These are phyloP conservation scores for Pseudogymnoascus sp. DNA, from an alignment of 2,329 filamentous ascomycete genomes.

Conservation along the genomic window DNA sequence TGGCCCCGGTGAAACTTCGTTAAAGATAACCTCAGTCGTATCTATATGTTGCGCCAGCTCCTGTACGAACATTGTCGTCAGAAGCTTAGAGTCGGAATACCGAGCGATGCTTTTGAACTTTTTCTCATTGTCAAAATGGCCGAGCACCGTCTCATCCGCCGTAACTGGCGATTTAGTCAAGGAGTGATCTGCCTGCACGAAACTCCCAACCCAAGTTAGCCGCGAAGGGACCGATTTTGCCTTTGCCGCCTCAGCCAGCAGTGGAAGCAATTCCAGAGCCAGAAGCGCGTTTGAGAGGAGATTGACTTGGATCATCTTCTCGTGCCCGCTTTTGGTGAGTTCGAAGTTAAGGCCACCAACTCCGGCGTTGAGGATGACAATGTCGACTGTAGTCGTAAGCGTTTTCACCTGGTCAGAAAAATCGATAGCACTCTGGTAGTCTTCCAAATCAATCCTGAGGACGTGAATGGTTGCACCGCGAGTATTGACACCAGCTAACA, in stretches of 20 bases:
- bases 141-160: not conserved
- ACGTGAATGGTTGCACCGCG: too few species aligned
- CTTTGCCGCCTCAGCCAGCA: not conserved
- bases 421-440: too few species aligned
- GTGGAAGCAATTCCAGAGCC: not conserved
- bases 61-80: conserved; percentile 15
- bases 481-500: too few species aligned
- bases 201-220: not conserved
- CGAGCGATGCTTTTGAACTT: conserved; percentile 10
- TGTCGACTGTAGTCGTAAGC: too few species aligned
- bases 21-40: conserved; percentile 21
- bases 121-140: not conserved
- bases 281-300: too few species aligned
- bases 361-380: too few species aligned
- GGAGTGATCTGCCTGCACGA: not conserved
- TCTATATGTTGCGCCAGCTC: conserved; percentile 16
- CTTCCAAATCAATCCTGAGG: too few species aligned
- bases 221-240: not conserved
- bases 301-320: too few species aligned
- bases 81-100: conserved; percentile 13
- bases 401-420: too few species aligned
- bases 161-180: not conserved
- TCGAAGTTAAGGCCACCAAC: too few species aligned
- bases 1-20: conserved; percentile 19
- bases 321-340: too few species aligned